Evolutionary conservation across 805 yeast species (phyloP), one percentile per base, ranked within the genome.

Genomic region (Candida taoyuanica): DNA sequence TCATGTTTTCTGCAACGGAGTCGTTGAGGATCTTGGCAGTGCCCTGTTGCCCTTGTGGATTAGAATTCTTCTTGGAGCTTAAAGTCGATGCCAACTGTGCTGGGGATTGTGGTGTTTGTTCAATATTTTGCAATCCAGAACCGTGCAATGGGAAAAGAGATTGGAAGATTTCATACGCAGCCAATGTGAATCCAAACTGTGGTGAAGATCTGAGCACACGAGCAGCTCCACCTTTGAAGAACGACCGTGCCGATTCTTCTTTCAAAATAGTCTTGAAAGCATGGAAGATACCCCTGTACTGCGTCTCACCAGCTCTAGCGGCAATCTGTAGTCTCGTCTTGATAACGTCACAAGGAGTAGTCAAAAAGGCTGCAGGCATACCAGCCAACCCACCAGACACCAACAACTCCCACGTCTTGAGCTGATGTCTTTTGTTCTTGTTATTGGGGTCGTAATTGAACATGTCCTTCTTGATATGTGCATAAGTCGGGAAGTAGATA

Each of bases 261-360:
- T 65, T 75, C 50, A 78, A 59, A 40, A 91, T 88, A 3, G 84
- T 76, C 23, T 65, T 60, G 30, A 81, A 83, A 17, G 96, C 94
- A 63, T 88, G 89, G 21, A 69, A 52, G 39, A 91, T 81, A 42
- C 94, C 91, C 17, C 62, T 70, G 65, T 91, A 91, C 32, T 74
- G 74, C 13, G 84, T 73, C 55, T 86, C 95, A 38, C 89, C 91
- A 39, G 72, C 65, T 46, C 82, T 78, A 5, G 86, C 71, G 59
- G 81, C 94, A 43, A 87, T 80, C 66, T 91, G 98, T 47, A 91
- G 68, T 63, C 98, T 80, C 4, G 98, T 91, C 67, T 91, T 91
- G 53, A 93, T 85, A 34, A 91, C 98, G 69, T 91, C 98, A 55
- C 87, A 88, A 2, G 98, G 98, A 0, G 98, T 91, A 2, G 98